Percentiles rank a stretch among this genome's conserved stretches.
These are phyloP conservation scores for Diaporthe ampelina DNA, from an alignment of 2,329 filamentous ascomycete species.

Conservation along the genomic window DNA sequence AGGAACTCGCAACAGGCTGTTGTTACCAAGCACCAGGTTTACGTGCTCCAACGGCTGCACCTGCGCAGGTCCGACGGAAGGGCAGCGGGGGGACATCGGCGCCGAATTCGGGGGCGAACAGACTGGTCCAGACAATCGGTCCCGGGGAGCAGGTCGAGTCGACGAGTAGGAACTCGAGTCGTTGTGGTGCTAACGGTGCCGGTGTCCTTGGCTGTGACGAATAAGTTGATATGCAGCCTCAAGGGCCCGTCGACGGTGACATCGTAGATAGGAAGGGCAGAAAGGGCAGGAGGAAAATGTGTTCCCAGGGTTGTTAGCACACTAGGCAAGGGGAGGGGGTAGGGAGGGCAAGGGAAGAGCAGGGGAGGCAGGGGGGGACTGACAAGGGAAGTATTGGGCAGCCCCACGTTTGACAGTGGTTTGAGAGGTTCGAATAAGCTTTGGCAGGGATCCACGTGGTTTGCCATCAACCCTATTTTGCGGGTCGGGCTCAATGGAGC, in stretches of 20 bases:
- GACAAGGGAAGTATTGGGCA: neutral
- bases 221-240: slow-evolving; percentile 12
- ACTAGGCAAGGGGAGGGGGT: neutral
- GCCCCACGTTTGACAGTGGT: slow-evolving; percentile 32
- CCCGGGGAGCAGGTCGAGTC: neutral
- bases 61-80: neutral
- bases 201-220: slow-evolving; percentile 22
- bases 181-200: neutral
- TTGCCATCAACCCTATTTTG: slow-evolving; percentile 15
- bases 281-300: too few relatives aligned
- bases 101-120: neutral
- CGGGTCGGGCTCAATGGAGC: slow-evolving; percentile 17
- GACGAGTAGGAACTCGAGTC: slow-evolving; percentile 6
- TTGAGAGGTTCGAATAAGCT: slow-evolving; percentile 33
- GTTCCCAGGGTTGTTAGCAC: too few relatives aligned
- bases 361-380: neutral
- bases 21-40: neutral
- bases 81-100: neutral
- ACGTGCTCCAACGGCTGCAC: too few relatives aligned
- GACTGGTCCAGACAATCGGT: neutral
- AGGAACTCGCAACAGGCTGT: neutral
- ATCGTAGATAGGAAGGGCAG: slow-evolving; percentile 1
- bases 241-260: slow-evolving; percentile 21
- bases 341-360: neutral
- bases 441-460: slow-evolving; percentile 16